Evolutionary conservation across 129 eudicot genomes (phyloP), one percentile per base, ranked within the genome.

Genomic region (Ambrosia artemisiifolia): DNA sequence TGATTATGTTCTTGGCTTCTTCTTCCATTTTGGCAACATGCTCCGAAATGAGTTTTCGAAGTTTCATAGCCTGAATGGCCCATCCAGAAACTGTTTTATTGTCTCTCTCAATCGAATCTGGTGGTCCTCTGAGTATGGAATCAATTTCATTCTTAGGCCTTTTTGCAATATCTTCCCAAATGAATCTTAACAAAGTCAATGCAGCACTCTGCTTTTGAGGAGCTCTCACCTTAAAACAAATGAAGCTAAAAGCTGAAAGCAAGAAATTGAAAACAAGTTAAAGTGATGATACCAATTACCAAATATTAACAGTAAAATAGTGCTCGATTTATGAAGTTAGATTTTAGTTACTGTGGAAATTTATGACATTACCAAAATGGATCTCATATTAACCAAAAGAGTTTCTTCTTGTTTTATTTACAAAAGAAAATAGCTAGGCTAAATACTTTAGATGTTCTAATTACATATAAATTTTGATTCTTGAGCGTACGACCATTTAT

Each of bases 11-110:
- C 44, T 7, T 14, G 65, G 65, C 7, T 63, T 63, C 48, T 7
- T 6, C 67, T 63, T 34, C 16, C 67, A 63, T 0, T n/a, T 63
- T 34, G 5, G 6, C 11, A 65, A 42, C 28, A 4, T 65, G 17
- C 11, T 50, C 62, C 72, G 77, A 78, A 18, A 78, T 33, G 14
- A 38, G 60, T 12, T 61, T 24, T n/a, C 73, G 12, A 53, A 82
- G 42, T 7, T 73, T 24, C 0, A 60, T 54, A 6, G 73, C 80
- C 55, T 71, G 61, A 65, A 36, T 2, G 44, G 3, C 36, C 59
- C 67, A 35, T 57, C 65, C 42, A 10, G 49, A 64, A 64, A 11
- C n/a, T 3, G 18, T 12, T 34, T 43, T 44, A 12, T 68, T 51
- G 46, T 68, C 47, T 32, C 50, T 62, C 74, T 33, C 33, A 5